These are phyloP conservation scores for Leccinum uliginosum DNA, from an alignment of 768 basidiomycete species.

Conservation along the genomic window DNA sequence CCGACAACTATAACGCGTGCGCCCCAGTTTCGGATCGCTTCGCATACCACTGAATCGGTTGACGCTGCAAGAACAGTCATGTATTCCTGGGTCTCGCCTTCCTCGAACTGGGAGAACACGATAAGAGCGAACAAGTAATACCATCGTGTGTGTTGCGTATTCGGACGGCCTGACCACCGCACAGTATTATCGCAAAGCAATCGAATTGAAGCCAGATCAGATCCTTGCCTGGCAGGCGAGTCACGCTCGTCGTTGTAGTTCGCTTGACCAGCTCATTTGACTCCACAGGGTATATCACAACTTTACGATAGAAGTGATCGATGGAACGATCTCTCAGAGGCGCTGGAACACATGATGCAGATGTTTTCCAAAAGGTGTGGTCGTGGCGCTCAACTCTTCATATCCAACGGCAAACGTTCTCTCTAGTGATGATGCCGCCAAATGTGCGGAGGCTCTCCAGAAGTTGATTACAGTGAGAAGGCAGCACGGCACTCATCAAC, in stretches of 20 bases:
- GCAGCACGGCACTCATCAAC: constrained; percentile 52
- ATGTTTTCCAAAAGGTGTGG: constrained; percentile 58
- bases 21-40: constrained; percentile 26
- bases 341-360: constrained; percentile 53
- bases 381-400: not conserved
- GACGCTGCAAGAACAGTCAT: constrained; percentile 44
- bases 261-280: constrained; percentile 6
- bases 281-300: constrained; percentile 60
- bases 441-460: constrained; percentile 79
- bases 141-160: constrained; percentile 1
- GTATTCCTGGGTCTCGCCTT: constrained; percentile 82
- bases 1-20: constrained; percentile 85
- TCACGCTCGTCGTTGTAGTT: constrained; percentile 4
- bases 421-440: constrained; percentile 64
- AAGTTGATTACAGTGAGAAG: constrained; percentile 64
- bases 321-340: constrained; percentile 54
- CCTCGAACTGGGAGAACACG: constrained; percentile 65
- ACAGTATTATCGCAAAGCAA: constrained; percentile 79
- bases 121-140: constrained; percentile 84
- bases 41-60: not conserved
- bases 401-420: not conserved
- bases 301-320: constrained; percentile 62
- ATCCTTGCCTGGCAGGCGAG: constrained; percentile 82
- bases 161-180: constrained; percentile 15
- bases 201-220: constrained; percentile 60